A percentile compares a stretch with the other conserved stretches of the same genome.
Evolutionary conservation across 306 rosid species (phyloP).

Genomic region (Canavalia gladiata): DNA sequence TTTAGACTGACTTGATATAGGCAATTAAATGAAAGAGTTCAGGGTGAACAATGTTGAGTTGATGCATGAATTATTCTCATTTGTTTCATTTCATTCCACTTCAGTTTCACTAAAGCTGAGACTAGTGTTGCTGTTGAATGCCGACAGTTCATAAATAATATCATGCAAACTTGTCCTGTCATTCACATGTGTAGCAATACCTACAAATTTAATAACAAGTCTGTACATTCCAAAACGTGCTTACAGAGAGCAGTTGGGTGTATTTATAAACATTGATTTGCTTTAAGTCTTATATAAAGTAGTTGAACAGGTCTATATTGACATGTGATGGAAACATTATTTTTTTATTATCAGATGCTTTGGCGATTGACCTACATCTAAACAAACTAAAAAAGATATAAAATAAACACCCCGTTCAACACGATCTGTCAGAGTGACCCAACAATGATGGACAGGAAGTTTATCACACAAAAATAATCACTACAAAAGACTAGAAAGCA

Average conservation of each 20-base stretch:
- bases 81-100: neutral
- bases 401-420: neutral
- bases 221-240: neutral
- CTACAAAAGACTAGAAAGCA: neutral
- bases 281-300: neutral
- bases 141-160: neutral
- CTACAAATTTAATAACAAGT: neutral
- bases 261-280: neutral
- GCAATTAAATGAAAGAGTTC: neutral
- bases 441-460: neutral
- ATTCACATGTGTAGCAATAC: neutral
- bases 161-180: neutral
- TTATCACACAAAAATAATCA: neutral
- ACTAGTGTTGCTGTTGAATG: neutral
- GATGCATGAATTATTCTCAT: constrained; percentile 6
- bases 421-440: neutral
- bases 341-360: neutral
- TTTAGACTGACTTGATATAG: too few species aligned
- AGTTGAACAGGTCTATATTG: neutral
- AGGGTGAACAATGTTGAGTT: neutral
- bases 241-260: neutral
- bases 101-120: neutral
- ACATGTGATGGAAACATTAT: neutral
- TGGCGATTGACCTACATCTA: neutral
- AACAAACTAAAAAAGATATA: too few species aligned